phyloP scores from a whole-genome alignment of 495 filamentous ascomycete species.

The Penicillium maclennaniae region DNA sequence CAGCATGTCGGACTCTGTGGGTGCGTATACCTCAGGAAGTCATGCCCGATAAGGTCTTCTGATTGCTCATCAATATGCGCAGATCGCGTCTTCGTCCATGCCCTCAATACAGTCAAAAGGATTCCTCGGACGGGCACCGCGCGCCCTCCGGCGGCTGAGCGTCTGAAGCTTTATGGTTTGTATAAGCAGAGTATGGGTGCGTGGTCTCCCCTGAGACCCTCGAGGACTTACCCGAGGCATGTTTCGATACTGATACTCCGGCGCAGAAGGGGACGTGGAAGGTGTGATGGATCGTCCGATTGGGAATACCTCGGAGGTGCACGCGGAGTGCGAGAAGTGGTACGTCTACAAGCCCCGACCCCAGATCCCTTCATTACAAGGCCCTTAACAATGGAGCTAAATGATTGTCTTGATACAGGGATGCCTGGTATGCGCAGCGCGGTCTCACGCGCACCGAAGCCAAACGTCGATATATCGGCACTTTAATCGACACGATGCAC shows the following conservation, averaged over 20 bases:
- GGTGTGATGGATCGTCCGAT: conserved; percentile 84
- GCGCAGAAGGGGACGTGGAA: conserved; percentile 82
- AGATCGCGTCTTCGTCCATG: conserved; percentile 99
- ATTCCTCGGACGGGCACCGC: conserved; percentile 89
- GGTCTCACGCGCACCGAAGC: conserved; percentile 83
- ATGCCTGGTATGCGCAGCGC: conserved; percentile 87
- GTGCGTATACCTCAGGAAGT: conserved; percentile 30
- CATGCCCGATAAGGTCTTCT: neutral
- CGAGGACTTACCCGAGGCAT: neutral
- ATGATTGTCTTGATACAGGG: conserved; percentile 39
- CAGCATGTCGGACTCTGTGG: conserved; percentile 56
- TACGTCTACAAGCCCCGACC: conserved; percentile 19
- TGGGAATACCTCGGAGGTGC: conserved; percentile 48
- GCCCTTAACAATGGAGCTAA: neutral
- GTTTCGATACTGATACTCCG: conserved; percentile 1
- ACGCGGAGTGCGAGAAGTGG: conserved; percentile 61
- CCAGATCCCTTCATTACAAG: neutral
- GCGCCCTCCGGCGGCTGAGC: conserved; percentile 78
- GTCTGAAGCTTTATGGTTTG: conserved; percentile 89
- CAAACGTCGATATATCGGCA: conserved; percentile 89
- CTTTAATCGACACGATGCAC: conserved; percentile 95
- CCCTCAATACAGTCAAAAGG: conserved; percentile 95
- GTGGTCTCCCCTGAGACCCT: conserved; percentile 1
- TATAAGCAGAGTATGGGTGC: conserved; percentile 96
- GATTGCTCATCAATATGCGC: neutral